phyloP scores from a whole-genome alignment of 257 asterid species.

The Nicotiana tabacum region DNA sequence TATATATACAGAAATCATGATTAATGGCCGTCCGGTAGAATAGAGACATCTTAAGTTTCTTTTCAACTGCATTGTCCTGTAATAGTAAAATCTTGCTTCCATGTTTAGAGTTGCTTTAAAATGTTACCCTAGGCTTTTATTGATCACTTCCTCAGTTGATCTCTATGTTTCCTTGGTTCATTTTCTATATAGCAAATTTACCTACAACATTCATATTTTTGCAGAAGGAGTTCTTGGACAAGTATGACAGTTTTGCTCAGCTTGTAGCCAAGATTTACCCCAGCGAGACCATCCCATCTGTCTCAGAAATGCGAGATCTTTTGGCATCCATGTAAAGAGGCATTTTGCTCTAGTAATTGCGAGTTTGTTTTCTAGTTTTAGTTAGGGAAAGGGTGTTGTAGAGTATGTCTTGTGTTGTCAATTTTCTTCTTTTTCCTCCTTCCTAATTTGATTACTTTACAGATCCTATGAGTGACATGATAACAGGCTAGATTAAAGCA shows the following conservation, averaged over 20 bases:
- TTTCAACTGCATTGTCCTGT: background rate
- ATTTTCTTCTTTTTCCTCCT: background rate
- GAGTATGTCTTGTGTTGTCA: background rate
- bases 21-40: background rate
- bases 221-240: conserved; percentile 93
- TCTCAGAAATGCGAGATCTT: conserved; percentile 67
- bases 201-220: background rate
- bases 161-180: background rate
- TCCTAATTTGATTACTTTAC: background rate
- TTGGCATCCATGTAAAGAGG: conserved; percentile 64
- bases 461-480: background rate
- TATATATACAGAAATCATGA: background rate
- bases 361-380: background rate
- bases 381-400: background rate
- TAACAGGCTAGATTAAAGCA: background rate
- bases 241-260: conserved; percentile 80
- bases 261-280: conserved; percentile 80
- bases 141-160: background rate
- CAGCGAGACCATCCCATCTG: conserved; percentile 69
- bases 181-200: background rate
- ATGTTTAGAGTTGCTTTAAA: background rate
- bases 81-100: background rate
- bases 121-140: background rate
- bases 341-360: background rate
- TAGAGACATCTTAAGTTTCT: background rate